Base-by-base conservation (phyloP, 768 basidiomycete species). In the Rhizopogon salebrosus region DNA sequence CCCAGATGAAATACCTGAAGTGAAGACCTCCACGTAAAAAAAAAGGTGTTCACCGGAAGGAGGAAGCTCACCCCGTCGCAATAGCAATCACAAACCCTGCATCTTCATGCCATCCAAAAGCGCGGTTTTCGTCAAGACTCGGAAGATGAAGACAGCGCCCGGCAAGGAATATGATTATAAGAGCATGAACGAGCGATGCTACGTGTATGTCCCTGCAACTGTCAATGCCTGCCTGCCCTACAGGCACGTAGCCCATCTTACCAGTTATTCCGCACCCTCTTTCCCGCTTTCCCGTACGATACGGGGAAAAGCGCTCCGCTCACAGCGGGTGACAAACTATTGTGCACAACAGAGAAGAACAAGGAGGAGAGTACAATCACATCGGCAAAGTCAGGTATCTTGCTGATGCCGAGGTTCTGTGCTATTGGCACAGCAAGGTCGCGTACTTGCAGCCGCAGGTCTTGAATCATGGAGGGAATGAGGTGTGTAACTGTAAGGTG, bases 1-100 rank as follows among this genome's bases (percentile, higher is more conserved):
- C 92, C 92, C 92, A 95, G 18, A 93, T 57, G 65, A 95, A 94
- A 62, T 86, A 87, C 5, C 84, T 87, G 59, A 23, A 18, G 40
- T 3, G 53, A 0, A 48, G 5, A 18, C 23, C 45, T n/a, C 7
- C 14, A n/a, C n/a, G n/a, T n/a, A 43, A 38, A 38, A 34, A 42
- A 14, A 24, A 10, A 39, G 36, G 48, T 14, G n/a, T 36, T 23
- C 3, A 22, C 22, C 1, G n/a, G n/a, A n/a, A 4, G 29, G 16
- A 40, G 26, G 34, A 11, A n/a, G 70, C 74, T 58, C 53, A 88
- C 87, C 86, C 92, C 46, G 77, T 76, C 27, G 88, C 82, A 43
- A 95, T 76, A 22, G 87, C 87, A 58, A 82, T 72, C 2, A 85
- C 70, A 41, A 78, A 72, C 20, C 83, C 85, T 4, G 78, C 75